Evolutionary conservation across 2,329 filamentous ascomycete species (phyloP), one percentile per base, ranked within the genome.

Genomic region (Rhynchosporium secalis): DNA sequence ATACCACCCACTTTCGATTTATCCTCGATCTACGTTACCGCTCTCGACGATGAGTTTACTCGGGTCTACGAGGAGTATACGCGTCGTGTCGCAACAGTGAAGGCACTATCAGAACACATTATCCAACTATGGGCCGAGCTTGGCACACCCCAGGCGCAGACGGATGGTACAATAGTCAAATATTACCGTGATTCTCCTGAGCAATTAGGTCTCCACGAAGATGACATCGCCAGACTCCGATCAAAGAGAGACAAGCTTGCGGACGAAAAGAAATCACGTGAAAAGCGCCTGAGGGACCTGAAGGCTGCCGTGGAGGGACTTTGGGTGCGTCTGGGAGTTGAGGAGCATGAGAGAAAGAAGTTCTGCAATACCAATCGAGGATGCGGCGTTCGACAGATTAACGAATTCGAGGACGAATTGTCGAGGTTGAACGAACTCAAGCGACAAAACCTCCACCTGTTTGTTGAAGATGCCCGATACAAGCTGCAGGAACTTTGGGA

Each of bases 1-100:
- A 82, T 96, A 45, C 86, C 93, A 0, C 86, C 92, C 2, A 90
- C 83, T 58, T 98, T 99, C 75, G 93, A 98, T 72, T 86, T 99
- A n/a, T 97, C 94, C 0, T 87, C 91, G 0, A 83, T 88, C 4
- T 99, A 98, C 72, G 90, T 97, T 58, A 86, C 90, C 65, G 87
- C 88, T 62, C 84, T 99, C 26, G 94, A 99, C 74, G 82, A 84
- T 59, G 95, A 99, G 76, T 99, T 98, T 73, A 92, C 91, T 10
- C 86, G 92, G 64, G 91, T 99, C 26, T 98, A 98, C 76, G 92
- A 98, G 72, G 96, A 99, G 78, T 99, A 98, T 77, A 92, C 88
- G 48, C 89, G 87, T 68, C 90, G 95, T 54, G 82, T 96, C 49
- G 83, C 84, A 36, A 86, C 85, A 0, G 92, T 98, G 13, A 86